Percentiles rank a stretch among this genome's conserved stretches.
These are phyloP conservation scores for Diddensiella transvaalensis DNA, from an alignment of 805 yeast genomes.

Conservation along the genomic window DNA sequence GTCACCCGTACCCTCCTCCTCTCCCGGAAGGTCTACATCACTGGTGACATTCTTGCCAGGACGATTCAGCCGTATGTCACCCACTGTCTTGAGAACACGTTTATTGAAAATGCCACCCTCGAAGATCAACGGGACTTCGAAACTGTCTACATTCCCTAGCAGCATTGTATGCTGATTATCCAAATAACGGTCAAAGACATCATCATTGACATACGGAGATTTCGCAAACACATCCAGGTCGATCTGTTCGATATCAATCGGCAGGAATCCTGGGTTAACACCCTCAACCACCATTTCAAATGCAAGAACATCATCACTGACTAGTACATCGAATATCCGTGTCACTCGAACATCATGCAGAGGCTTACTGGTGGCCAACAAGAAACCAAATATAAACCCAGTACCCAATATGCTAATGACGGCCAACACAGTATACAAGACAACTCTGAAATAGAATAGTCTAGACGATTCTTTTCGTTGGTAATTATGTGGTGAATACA, in stretches of 20 bases:
- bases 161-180: slow-evolving; percentile 58
- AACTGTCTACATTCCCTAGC: slow-evolving; percentile 60
- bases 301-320: slow-evolving; percentile 78
- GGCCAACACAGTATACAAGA: slow-evolving; percentile 33
- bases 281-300: slow-evolving; percentile 77
- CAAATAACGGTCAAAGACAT: slow-evolving; percentile 19
- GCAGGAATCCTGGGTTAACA: slow-evolving; percentile 81
- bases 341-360: slow-evolving; percentile 60
- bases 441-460: slow-evolving; percentile 27
- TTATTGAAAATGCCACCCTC: slow-evolving; percentile 74
- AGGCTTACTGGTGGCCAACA: slow-evolving; percentile 83
- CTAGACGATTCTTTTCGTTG: slow-evolving; percentile 18
- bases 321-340: slow-evolving; percentile 65
- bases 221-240: slow-evolving; percentile 78
- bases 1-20: background rate
- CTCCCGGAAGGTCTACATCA: slow-evolving; percentile 18
- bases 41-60: slow-evolving; percentile 55
- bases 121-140: slow-evolving; percentile 73
- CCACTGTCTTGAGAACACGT: slow-evolving; percentile 53
- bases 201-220: slow-evolving; percentile 23
- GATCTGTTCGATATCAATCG: slow-evolving; percentile 57
- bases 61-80: slow-evolving; percentile 64
- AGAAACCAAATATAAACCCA: slow-evolving; percentile 80
- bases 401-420: slow-evolving; percentile 33
- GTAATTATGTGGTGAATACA: slow-evolving; percentile 50